These are phyloP conservation scores for Scedosporium apiospermum DNA, from an alignment of 2,329 filamentous ascomycete species.

Conservation along the genomic window DNA sequence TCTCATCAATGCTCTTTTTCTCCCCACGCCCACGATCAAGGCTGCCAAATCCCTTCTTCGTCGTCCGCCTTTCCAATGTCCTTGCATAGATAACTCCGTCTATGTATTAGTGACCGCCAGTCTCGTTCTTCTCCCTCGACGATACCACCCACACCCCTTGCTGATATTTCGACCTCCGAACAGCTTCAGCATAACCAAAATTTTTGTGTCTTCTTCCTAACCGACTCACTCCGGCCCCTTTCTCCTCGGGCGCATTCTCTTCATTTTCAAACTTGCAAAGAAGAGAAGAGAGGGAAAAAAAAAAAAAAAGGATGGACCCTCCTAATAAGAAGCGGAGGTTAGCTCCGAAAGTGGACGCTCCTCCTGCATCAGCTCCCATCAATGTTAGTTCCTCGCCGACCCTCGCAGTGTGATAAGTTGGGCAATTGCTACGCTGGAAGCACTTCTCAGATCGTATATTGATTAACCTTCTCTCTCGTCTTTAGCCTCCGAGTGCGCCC, in stretches of 20 bases:
- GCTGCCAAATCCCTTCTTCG: not conserved
- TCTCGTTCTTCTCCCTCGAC: no score
- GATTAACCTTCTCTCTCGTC: slow-evolving; percentile 1
- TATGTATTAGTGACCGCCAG: not conserved
- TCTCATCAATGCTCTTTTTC: not conserved
- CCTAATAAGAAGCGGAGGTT: slow-evolving; percentile 33
- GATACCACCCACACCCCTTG: no score
- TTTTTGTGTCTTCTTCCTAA: no score
- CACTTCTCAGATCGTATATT: not conserved
- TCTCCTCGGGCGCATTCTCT: no score
- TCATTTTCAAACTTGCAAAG: no score
- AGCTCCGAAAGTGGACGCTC: slow-evolving; percentile 25
- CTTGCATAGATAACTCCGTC: not conserved
- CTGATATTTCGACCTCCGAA: no score
- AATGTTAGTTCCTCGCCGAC: not conserved
- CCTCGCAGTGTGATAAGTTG: not conserved
- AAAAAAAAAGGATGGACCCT: slow-evolving; percentile 26
- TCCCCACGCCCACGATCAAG: not conserved
- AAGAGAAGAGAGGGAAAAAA: no score
- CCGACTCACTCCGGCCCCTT: no score
- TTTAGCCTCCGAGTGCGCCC: slow-evolving; percentile 7
- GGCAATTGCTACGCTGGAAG: not conserved
- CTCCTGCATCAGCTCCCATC: not conserved
- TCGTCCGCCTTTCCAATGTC: not conserved
- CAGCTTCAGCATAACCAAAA: no score